These are phyloP conservation scores for Lanmaoa rubissima DNA, from an alignment of 768 basidiomycete genomes.

Conservation along the genomic window DNA sequence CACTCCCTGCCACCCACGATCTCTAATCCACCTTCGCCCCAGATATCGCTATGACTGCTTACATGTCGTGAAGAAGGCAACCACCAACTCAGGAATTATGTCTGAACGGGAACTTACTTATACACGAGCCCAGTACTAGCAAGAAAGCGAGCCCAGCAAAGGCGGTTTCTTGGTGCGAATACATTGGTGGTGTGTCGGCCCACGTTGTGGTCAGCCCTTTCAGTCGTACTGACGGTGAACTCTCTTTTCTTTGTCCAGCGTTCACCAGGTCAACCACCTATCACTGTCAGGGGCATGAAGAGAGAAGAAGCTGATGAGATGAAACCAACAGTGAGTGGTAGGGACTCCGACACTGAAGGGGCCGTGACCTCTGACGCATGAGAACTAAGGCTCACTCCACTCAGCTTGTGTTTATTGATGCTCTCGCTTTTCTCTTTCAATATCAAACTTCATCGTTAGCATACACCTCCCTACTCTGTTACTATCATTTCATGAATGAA, in stretches of 20 bases:
- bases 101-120: not conserved
- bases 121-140: conserved; percentile 55
- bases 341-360: conserved; percentile 6
- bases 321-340: not conserved
- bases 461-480: not conserved
- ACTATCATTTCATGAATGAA: not conserved
- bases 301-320: not conserved
- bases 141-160: conserved; percentile 66
- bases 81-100: not conserved
- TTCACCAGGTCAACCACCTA: conserved; percentile 23
- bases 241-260: conserved; percentile 14
- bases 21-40: not conserved
- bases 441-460: not conserved
- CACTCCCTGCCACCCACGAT: not conserved
- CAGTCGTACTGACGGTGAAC: not conserved
- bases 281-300: conserved; percentile 21
- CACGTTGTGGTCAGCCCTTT: too few species aligned
- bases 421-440: not conserved
- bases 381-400: not conserved
- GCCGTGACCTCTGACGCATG: not conserved
- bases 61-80: conserved; percentile 72
- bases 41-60: conserved; percentile 92
- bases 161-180: too few species aligned
- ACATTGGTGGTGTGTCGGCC: too few species aligned
- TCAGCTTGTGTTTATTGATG: too few species aligned